These are phyloP conservation scores for Sporothrix brasiliensis DNA, from an alignment of 2,329 filamentous ascomycete species.

Conservation along the genomic window DNA sequence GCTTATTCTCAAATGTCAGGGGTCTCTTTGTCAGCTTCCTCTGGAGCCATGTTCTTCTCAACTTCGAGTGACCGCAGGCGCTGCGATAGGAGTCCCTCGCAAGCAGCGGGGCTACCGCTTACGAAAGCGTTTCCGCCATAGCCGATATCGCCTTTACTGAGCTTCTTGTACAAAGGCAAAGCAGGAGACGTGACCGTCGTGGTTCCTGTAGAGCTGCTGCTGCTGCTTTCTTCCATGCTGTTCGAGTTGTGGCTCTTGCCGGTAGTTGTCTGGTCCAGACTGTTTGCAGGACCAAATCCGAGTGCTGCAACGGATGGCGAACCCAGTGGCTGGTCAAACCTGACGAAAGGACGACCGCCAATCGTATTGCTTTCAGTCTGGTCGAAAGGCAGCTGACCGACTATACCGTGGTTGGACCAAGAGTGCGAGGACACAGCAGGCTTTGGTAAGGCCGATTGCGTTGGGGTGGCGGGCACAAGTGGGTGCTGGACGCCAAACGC, in stretches of 20 bases:
- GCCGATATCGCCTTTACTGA: slow-evolving; percentile 65
- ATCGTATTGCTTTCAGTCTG: slow-evolving; percentile 39
- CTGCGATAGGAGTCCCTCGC: slow-evolving; percentile 71
- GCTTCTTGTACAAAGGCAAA: slow-evolving; percentile 62
- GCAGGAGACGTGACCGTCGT: background rate
- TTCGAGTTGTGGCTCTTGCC: background rate
- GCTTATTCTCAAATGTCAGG: background rate
- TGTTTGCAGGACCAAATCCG: background rate
- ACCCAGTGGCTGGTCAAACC: background rate
- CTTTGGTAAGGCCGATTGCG: slow-evolving; percentile 34
- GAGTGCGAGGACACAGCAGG: background rate
- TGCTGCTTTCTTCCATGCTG: background rate
- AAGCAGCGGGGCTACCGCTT: slow-evolving; percentile 46
- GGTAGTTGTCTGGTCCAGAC: background rate
- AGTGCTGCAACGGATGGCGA: background rate
- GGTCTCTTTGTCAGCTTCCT: background rate
- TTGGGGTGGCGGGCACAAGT: slow-evolving; percentile 33
- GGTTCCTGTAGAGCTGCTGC: background rate
- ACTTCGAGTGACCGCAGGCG: slow-evolving; percentile 66
- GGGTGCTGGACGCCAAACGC: slow-evolving; percentile 41
- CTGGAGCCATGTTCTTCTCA: slow-evolving; percentile 37
- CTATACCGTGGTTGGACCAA: slow-evolving; percentile 39
- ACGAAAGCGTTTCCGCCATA: slow-evolving; percentile 61
- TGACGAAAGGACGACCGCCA: background rate
- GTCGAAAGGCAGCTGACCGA: slow-evolving; percentile 58